phyloP scores from a whole-genome alignment of 805 yeast genomes.

The Saccharomycopsis sp. region DNA sequence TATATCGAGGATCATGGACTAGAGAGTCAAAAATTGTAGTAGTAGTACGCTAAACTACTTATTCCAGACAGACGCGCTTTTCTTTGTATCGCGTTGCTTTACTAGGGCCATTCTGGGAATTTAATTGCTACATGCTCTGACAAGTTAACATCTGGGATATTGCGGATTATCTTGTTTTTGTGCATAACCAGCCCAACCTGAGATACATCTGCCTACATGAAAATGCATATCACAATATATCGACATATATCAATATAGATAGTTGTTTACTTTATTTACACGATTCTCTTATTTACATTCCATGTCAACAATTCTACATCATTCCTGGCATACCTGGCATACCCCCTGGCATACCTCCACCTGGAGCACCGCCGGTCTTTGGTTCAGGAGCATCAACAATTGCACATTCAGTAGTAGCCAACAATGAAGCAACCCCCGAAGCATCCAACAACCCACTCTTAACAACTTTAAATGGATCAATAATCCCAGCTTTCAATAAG shows the following conservation, averaged over 20 bases:
- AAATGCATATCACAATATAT: not conserved
- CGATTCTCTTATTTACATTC: not conserved
- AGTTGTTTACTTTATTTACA: slow-evolving; percentile 1
- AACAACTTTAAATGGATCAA: slow-evolving; percentile 97
- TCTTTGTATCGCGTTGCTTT: not conserved
- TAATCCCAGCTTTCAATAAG: slow-evolving; percentile 94
- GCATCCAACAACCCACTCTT: slow-evolving; percentile 95
- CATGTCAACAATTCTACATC: slow-evolving; percentile 16
- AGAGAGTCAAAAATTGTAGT: too few species aligned
- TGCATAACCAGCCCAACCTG: slow-evolving; percentile 3
- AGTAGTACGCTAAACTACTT: too few species aligned
- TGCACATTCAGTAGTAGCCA: slow-evolving; percentile 98
- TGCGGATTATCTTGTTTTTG: not conserved
- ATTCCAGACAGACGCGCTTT: not conserved
- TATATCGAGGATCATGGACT: too few species aligned
- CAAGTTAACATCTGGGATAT: not conserved
- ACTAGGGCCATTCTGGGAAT: not conserved
- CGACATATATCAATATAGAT: not conserved
- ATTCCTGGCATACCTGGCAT: slow-evolving; percentile 52
- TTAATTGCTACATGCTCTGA: not conserved
- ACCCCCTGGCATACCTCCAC: slow-evolving; percentile 56
- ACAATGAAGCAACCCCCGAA: slow-evolving; percentile 91
- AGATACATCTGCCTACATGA: too few species aligned
- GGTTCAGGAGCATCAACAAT: slow-evolving; percentile 90
- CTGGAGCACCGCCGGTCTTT: slow-evolving; percentile 40